A percentile compares a stretch with the other conserved stretches of the same genome.
phyloP scores from a whole-genome alignment of 1,284 basidiomycete genomes.

The Trichosporon inkin region DNA sequence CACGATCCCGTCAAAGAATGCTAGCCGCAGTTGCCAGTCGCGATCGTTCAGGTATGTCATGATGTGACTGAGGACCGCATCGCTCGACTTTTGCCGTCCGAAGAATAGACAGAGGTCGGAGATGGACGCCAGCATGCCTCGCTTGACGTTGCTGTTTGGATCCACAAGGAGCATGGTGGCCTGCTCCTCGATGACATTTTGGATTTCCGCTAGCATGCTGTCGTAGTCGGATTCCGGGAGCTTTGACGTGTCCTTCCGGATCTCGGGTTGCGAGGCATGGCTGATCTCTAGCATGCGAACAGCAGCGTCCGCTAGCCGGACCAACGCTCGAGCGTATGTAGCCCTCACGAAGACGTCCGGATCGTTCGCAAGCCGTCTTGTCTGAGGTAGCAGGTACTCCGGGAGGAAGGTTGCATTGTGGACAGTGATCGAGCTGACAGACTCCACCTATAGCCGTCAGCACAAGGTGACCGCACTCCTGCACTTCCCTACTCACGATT shows the following conservation, averaged over 20 bases:
- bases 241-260: slow-evolving; percentile 34
- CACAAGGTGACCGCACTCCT: neutral
- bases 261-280: slow-evolving; percentile 72
- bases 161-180: slow-evolving; percentile 66
- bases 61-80: slow-evolving; percentile 92
- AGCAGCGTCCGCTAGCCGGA: slow-evolving; percentile 76
- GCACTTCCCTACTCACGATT: slow-evolving; percentile 56
- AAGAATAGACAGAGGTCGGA: slow-evolving; percentile 88
- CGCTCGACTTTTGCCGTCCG: slow-evolving; percentile 86
- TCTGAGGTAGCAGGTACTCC: slow-evolving; percentile 91
- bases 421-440: slow-evolving; percentile 80
- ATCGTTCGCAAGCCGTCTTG: slow-evolving; percentile 75
- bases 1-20: slow-evolving; percentile 93
- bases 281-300: slow-evolving; percentile 73
- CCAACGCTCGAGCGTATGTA: slow-evolving; percentile 82
- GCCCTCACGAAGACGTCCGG: slow-evolving; percentile 81
- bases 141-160: slow-evolving; percentile 55
- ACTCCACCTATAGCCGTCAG: slow-evolving; percentile 60
- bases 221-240: slow-evolving; percentile 77
- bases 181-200: slow-evolving; percentile 80
- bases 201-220: slow-evolving; percentile 75
- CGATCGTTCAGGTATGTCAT: slow-evolving; percentile 97
- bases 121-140: slow-evolving; percentile 64
- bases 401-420: slow-evolving; percentile 81
- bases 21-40: slow-evolving; percentile 83